Conservation (phyloP, 2,329 filamentous ascomycete species). For the Aspergillus sp. region DNA sequence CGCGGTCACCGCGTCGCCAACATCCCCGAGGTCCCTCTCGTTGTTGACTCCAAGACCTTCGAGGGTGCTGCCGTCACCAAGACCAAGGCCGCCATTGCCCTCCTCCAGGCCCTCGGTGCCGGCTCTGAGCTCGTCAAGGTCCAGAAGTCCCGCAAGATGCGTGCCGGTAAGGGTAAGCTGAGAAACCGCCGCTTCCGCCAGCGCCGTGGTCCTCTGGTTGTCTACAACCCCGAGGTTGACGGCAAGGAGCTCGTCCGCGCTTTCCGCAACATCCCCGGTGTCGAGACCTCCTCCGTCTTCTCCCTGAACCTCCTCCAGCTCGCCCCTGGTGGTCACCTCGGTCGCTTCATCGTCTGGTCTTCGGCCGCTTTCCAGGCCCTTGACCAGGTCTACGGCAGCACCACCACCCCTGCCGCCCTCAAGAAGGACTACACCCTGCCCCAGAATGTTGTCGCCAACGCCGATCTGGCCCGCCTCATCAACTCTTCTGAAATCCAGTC, state of each 20-base stretch:
- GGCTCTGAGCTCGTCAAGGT: conserved; percentile 92
- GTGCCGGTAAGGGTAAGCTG: conserved; percentile 98
- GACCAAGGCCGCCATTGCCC: conserved; percentile 80
- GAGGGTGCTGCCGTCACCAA: conserved; percentile 75
- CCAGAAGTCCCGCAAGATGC: conserved; percentile 92
- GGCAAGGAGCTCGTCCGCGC: conserved; percentile 90
- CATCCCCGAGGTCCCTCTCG: conserved; percentile 94
- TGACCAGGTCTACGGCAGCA: conserved; percentile 94
- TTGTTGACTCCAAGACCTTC: conserved; percentile 89
- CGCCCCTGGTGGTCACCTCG: conserved; percentile 96
- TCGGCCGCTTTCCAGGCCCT: conserved; percentile 95
- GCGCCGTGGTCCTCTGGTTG: conserved; percentile 94
- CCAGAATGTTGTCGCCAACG: conserved; percentile 85
- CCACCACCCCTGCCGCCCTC: conserved; percentile 80
- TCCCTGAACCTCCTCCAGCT: conserved; percentile 98
- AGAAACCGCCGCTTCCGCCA: conserved; percentile 94
- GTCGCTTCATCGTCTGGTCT: conserved; percentile 98
- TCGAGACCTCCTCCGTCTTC: conserved; percentile 93
- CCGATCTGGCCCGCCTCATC: conserved; percentile 96
- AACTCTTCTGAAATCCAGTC: conserved; percentile 99
- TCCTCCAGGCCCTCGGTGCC: conserved; percentile 89
- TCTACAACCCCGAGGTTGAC: conserved; percentile 94
- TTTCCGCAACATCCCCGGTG: conserved; percentile 98
- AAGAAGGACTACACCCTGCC: conserved; percentile 99
- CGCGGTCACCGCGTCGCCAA: conserved; percentile 92